Percentiles rank a stretch among this genome's conserved stretches.
These are phyloP conservation scores for Botrytis tulipae DNA, from an alignment of 2,329 filamentous ascomycete genomes.

Conservation along the genomic window DNA sequence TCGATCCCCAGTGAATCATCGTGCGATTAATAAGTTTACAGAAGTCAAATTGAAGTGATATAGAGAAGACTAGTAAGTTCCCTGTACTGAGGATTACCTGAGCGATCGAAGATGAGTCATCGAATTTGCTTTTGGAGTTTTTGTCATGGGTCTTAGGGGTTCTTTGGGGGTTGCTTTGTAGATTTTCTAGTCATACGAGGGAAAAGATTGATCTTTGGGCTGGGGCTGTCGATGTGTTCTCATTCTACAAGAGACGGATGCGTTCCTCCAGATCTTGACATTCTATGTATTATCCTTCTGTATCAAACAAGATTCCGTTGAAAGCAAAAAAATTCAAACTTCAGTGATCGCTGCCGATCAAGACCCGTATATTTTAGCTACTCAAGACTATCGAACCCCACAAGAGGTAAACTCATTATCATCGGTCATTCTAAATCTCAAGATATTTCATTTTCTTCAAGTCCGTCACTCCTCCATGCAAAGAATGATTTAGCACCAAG, in stretches of 20 bases:
- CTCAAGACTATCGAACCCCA: fast-evolving
- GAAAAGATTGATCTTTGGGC: background rate
- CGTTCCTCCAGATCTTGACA: background rate
- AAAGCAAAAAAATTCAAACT: no score
- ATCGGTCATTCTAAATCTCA: background rate
- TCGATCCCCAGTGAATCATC: background rate
- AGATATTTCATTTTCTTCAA: background rate
- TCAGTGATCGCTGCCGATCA: no score
- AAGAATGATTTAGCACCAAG: background rate
- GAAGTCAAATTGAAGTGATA: no score
- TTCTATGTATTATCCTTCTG: background rate
- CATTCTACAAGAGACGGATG: background rate
- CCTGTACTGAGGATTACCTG: background rate
- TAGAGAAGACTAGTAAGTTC: background rate
- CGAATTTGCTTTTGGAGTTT: background rate
- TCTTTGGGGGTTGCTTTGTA: background rate
- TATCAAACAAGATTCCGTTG: background rate
- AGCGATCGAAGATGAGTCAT: no score
- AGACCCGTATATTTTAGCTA: fast-evolving
- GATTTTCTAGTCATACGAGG: background rate
- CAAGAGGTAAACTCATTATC: background rate
- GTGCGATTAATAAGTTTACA: fast-evolving
- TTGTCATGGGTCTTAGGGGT: background rate
- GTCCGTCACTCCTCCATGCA: background rate
- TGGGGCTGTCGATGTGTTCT: background rate